Evolutionary conservation across 2,329 filamentous ascomycete genomes (phyloP).

Genomic region (Rhinocladiella mackenziei): DNA sequence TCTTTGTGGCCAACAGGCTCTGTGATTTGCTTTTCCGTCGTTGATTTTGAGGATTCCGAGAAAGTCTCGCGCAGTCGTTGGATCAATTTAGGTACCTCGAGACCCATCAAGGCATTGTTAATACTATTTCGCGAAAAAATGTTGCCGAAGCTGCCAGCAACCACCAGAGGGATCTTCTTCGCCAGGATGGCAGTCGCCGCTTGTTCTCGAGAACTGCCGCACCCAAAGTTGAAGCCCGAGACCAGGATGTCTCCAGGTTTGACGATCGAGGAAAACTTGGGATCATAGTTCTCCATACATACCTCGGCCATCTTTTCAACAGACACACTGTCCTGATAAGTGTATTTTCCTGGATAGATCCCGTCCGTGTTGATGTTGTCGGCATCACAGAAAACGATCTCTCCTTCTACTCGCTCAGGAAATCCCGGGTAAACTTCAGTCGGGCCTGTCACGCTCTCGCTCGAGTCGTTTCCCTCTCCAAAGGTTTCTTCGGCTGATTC

Average conservation of each 20-base stretch:
- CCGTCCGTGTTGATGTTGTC: conserved; percentile 89
- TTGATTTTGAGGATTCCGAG: conserved; percentile 41
- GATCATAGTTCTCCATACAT: conserved; percentile 93
- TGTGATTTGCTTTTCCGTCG: conserved; percentile 37
- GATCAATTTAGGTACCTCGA: conserved; percentile 38
- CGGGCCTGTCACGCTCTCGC: conserved; percentile 1
- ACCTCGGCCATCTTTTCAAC: conserved; percentile 78
- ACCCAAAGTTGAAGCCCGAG: conserved; percentile 83
- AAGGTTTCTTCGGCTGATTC: conserved; percentile 50
- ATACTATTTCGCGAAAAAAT: conserved; percentile 66
- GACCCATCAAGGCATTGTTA: conserved; percentile 40
- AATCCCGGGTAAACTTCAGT: conserved; percentile 82
- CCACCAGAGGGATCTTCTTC: conserved; percentile 73
- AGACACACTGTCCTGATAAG: conserved; percentile 77
- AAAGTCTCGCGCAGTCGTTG: conserved; percentile 35
- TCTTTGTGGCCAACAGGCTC: conserved; percentile 44
- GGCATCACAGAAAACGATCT: conserved; percentile 82
- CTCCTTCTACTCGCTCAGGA: conserved; percentile 73
- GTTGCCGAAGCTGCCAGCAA: conserved; percentile 76
- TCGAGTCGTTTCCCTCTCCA: conserved; percentile 30
- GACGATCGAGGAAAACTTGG: conserved; percentile 60
- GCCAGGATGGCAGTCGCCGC: conserved; percentile 83
- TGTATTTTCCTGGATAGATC: conserved; percentile 77
- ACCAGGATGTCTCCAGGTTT: conserved; percentile 75
- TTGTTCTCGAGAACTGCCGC: conserved; percentile 75